A percentile compares a stretch with the other conserved stretches of the same genome.
phyloP scores from a whole-genome alignment of 495 filamentous ascomycete genomes.

The Penicillium samsonianum region DNA sequence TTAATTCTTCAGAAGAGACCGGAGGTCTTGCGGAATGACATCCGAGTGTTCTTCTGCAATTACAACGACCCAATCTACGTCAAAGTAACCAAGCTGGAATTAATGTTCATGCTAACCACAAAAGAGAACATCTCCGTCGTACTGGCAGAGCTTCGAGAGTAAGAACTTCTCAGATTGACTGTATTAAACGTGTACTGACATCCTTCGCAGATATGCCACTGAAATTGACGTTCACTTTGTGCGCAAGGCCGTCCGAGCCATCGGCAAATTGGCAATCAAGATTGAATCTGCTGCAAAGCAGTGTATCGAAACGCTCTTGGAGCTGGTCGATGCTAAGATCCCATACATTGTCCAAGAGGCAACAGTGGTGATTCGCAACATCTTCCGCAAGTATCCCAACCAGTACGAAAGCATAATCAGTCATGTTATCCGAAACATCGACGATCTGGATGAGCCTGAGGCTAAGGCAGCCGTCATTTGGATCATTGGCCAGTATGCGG shows the following conservation, averaged over 20 bases:
- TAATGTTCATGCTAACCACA: slow-evolving; percentile 98
- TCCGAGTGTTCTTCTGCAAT: slow-evolving; percentile 99
- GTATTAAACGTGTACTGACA: slow-evolving; percentile 5
- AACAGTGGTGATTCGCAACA: slow-evolving; percentile 98
- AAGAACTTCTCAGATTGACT: slow-evolving; percentile 24
- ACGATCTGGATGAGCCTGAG: slow-evolving; percentile 97
- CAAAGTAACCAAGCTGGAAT: slow-evolving; percentile 97
- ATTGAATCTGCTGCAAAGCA: slow-evolving; percentile 89
- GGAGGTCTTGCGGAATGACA: slow-evolving; percentile 93
- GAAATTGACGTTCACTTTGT: slow-evolving; percentile 99
- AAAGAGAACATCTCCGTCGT: slow-evolving; percentile 97
- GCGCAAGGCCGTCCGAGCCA: slow-evolving; percentile 94
- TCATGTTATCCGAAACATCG: slow-evolving; percentile 91
- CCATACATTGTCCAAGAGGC: slow-evolving; percentile 99
- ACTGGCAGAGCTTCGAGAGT: slow-evolving; percentile 91
- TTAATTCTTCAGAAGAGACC: slow-evolving; percentile 91
- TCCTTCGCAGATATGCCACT: slow-evolving; percentile 70
- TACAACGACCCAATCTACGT: slow-evolving; percentile 99
- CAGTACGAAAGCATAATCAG: slow-evolving; percentile 97
- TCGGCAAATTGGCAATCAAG: slow-evolving; percentile 98
- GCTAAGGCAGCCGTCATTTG: slow-evolving; percentile 99
- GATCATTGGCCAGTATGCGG: slow-evolving; percentile 98
- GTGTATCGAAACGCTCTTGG: slow-evolving; percentile 90
- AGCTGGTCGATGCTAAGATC: slow-evolving; percentile 96
- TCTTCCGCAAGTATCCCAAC: slow-evolving; percentile 98